Conservation (phyloP, 2,329 filamentous ascomycete genomes). For the Bipolaris cookei region DNA sequence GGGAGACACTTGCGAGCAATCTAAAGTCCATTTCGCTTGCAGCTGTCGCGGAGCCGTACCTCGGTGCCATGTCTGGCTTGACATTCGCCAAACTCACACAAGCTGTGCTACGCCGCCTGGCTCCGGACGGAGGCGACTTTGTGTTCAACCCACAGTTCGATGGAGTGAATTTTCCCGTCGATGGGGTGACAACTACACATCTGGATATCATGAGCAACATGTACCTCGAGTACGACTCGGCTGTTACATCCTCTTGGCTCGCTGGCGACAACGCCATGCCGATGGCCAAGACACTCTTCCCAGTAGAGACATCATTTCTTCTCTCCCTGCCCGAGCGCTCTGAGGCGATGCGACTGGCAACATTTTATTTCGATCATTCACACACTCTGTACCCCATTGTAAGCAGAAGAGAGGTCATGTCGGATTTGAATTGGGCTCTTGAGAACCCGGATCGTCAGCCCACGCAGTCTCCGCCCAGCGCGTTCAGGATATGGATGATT, state of each 20-base stretch:
- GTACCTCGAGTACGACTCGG: not conserved
- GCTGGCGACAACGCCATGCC: not conserved
- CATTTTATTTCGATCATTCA: not conserved
- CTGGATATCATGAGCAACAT: not conserved
- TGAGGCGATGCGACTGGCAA: not conserved
- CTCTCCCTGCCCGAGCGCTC: not conserved
- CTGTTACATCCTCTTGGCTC: not conserved
- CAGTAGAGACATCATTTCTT: not conserved
- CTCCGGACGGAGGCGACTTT: not conserved
- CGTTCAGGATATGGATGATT: not conserved
- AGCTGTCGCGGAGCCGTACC: not conserved
- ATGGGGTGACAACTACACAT: not conserved
- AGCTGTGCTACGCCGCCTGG: not conserved
- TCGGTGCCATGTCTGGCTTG: not conserved
- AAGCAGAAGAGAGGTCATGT: not conserved
- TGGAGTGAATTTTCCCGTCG: not conserved
- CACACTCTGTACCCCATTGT: not conserved
- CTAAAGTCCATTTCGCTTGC: not conserved
- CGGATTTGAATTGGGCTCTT: not conserved
- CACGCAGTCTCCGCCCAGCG: not conserved
- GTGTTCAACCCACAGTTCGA: not conserved
- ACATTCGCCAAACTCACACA: not conserved
- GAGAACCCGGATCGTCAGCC: not conserved
- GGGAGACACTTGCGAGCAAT: not conserved
- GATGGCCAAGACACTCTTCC: not conserved